These are phyloP conservation scores for Strobilomyces dryophilus DNA, from an alignment of 768 basidiomycete genomes.

Conservation along the genomic window DNA sequence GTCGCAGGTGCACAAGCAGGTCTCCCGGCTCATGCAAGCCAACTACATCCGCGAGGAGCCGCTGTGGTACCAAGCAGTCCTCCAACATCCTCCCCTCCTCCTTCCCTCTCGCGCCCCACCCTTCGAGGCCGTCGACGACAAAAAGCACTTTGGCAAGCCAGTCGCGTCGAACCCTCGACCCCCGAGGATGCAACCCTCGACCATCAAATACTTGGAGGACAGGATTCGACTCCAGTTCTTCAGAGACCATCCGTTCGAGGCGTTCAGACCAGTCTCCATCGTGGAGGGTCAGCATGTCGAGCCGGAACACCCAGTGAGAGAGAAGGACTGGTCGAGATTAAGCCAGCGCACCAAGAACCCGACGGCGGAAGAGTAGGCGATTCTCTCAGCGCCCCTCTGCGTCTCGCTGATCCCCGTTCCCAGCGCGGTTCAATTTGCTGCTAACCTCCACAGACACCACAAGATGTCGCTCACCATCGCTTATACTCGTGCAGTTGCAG, in stretches of 20 bases:
- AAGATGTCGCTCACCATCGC: constrained; percentile 65
- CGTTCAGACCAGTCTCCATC: constrained; percentile 74
- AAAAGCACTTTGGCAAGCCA: constrained; percentile 19
- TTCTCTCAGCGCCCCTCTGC: not conserved
- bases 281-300: constrained; percentile 65
- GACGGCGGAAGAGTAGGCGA: constrained; percentile 81
- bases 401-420: constrained; percentile 9
- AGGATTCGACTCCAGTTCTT: constrained; percentile 87
- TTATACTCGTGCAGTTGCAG: constrained; percentile 72
- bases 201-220: constrained; percentile 81
- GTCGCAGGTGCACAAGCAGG: constrained; percentile 84
- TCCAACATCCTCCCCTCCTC: constrained; percentile 83
- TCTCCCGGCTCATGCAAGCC: constrained; percentile 72
- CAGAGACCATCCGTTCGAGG: constrained; percentile 94
- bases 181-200: constrained; percentile 45
- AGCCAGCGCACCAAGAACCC: constrained; percentile 82
- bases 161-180: constrained; percentile 29
- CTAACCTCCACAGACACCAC: constrained; percentile 71
- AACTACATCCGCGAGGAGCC: constrained; percentile 63
- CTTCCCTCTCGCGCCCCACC: constrained; percentile 75
- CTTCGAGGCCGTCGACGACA: constrained; percentile 42
- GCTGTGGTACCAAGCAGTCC: constrained; percentile 80
- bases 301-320: constrained; percentile 52
- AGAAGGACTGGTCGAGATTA: constrained; percentile 70
- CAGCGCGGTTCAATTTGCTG: constrained; percentile 78